Evolutionary conservation across 352 stramenopile genomes (phyloP).

Genomic region (Aphanomyces astaci): DNA sequence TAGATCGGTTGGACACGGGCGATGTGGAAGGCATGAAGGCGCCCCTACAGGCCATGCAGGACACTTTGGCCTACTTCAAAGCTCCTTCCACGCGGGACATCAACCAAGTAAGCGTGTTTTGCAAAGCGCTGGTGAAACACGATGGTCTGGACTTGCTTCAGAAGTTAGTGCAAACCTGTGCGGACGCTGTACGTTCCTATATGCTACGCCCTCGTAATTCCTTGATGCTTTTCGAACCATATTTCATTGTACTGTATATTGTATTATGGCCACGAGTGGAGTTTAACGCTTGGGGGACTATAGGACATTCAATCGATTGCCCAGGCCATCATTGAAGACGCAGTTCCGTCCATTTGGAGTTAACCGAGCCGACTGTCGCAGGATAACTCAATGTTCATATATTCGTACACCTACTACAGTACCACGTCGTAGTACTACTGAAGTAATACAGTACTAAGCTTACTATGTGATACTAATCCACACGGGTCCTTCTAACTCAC

Average conservation of each 20-base stretch:
- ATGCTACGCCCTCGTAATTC: no score
- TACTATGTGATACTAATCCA: no score
- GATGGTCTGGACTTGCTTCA: slow-evolving; percentile 10
- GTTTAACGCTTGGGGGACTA: no score
- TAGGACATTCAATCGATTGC: slow-evolving; percentile 5
- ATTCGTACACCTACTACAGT: no score
- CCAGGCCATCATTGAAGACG: neutral
- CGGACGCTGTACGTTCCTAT: neutral
- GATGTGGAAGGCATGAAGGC: neutral
- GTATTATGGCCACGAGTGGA: no score
- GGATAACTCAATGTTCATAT: no score
- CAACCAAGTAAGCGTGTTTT: slow-evolving; percentile 7
- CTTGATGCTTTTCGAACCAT: no score
- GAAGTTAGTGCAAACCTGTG: neutral
- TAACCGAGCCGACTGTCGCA: neutral
- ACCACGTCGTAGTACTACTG: no score
- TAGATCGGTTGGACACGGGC: neutral
- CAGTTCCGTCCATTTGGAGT: slow-evolving; percentile 15
- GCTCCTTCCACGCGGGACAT: slow-evolving; percentile 8
- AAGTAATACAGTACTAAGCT: no score
- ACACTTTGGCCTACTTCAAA: neutral
- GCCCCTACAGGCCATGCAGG: neutral
- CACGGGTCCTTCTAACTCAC: no score
- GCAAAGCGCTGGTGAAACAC: slow-evolving; percentile 16
- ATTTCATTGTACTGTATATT: no score